Conservation (phyloP, 2,329 filamentous ascomycete genomes). For the Mollisiaceae sp. region DNA sequence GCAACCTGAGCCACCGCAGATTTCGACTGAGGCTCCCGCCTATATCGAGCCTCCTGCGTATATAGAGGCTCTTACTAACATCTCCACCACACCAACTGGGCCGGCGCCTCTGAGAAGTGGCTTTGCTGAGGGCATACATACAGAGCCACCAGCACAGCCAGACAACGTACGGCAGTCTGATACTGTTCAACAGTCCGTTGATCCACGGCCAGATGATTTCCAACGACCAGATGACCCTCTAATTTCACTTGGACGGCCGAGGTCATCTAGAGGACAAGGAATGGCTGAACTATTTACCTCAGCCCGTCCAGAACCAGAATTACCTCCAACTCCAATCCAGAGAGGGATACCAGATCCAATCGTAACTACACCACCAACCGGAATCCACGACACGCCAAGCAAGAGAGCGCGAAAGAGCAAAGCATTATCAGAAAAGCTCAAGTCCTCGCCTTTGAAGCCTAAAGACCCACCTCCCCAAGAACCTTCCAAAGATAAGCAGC, state of each 20-base stretch:
- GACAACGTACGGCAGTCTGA: background rate
- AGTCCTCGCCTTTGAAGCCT: constrained; percentile 43
- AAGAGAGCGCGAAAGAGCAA: constrained; percentile 52
- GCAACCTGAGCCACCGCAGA: background rate
- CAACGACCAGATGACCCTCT: constrained; percentile 4
- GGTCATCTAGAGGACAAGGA: background rate
- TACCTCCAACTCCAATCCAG: constrained; percentile 63
- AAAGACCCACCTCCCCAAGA: constrained; percentile 22
- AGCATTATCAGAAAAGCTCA: constrained; percentile 35
- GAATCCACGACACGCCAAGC: constrained; percentile 65
- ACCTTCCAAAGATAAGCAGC: constrained; percentile 31
- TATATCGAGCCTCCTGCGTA: background rate
- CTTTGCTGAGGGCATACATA: background rate
- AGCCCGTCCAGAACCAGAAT: constrained; percentile 57
- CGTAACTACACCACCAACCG: constrained; percentile 59
- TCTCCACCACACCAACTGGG: constrained; percentile 30
- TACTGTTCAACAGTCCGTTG: background rate
- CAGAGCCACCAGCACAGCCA: background rate
- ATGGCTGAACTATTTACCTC: constrained; percentile 10
- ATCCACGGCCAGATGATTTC: constrained; percentile 1
- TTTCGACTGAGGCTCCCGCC: background rate
- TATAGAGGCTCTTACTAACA: constrained; percentile 7
- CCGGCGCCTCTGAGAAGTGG: constrained; percentile 17
- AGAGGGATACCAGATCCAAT: constrained; percentile 56
- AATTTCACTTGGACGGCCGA: background rate